These are phyloP conservation scores for Mortierella claussenii DNA, from an alignment of 192 early-diverging fungal genomes.

Conservation along the genomic window DNA sequence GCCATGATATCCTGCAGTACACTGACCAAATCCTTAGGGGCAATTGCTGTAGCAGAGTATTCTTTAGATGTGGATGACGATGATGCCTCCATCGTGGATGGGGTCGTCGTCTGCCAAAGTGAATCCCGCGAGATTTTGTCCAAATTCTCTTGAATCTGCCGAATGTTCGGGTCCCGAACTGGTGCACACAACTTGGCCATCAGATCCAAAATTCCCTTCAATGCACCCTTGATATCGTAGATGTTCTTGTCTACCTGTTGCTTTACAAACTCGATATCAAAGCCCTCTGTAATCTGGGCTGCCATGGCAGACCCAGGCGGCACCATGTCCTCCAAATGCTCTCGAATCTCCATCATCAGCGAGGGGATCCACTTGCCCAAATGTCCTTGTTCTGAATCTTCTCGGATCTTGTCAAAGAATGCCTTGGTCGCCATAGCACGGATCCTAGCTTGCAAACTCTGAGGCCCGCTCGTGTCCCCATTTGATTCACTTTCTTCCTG, in stretches of 20 bases:
- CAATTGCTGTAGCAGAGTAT: constrained; percentile 4
- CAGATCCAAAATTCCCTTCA: constrained; percentile 61
- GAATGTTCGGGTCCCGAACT: constrained; percentile 71
- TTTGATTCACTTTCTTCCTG: neutral
- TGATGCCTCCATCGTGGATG: no score
- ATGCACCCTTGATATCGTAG: constrained; percentile 62
- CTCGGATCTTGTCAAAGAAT: constrained; percentile 74
- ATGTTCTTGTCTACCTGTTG: constrained; percentile 70
- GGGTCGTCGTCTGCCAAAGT: neutral
- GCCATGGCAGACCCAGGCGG: constrained; percentile 63
- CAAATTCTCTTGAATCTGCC: constrained; percentile 28
- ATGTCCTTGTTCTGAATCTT: constrained; percentile 65
- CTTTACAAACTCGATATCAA: constrained; percentile 74
- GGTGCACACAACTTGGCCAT: constrained; percentile 85
- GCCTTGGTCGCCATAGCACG: constrained; percentile 71
- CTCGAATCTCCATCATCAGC: constrained; percentile 25
- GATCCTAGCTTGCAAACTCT: constrained; percentile 65
- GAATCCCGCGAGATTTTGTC: constrained; percentile 5
- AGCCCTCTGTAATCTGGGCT: constrained; percentile 66
- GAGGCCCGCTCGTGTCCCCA: no score
- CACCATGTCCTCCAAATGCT: constrained; percentile 75
- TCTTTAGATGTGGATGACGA: neutral
- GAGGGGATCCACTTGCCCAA: constrained; percentile 59
- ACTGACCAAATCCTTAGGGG: constrained; percentile 57
- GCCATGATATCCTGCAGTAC: constrained; percentile 61